Base-by-base conservation (phyloP, 306 rosid genomes). In the Medicago arabica region DNA sequence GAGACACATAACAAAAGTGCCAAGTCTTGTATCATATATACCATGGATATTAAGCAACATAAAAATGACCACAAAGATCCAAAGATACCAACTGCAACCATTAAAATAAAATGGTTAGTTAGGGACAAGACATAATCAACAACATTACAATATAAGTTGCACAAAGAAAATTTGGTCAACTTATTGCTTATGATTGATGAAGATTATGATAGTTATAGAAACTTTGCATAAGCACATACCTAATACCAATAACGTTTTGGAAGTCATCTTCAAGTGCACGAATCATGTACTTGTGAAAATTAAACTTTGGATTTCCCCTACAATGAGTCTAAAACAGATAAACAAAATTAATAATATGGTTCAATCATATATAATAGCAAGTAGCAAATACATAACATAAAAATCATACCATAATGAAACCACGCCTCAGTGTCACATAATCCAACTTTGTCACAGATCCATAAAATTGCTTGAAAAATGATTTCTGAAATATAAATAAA, bases 241-340 rank as follows among this genome's bases (percentile, higher is more conserved):
- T 94, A 81, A 94, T 94, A 51, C 97, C 97, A 36, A 94, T 97
- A 43, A 94, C 98, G 84, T 53, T 84, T 83, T 81, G 92, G 78
- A 94, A 92, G 73, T 94, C 98, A 75, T 87, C 97, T 86, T 94
- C 98, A 71, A 94, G 98, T 25, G 96, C 87, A 41, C 97, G 93
- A 31, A 87, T 86, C 96, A 94, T 91, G 84, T 91, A 94, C n/a
- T 86, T 87, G 79, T 91, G 92, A 81, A 94, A 94, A 83, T 91
- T 71, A 81, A 94, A 91, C 86, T 87, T 86, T 8, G 83, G 96
- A 74, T 87, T 91, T 72, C 77, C 81, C 72, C 65, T 87, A 80
- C 96, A 88, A 78, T 91, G 97, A 50, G 89, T 87, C 96, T 94
- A 78, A 40, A 78, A 57, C 13, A 72, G 60, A 81, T 3, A 12